Base-by-base conservation (phyloP, 2,329 filamentous ascomycete genomes). In the Ascochyta lentis region DNA sequence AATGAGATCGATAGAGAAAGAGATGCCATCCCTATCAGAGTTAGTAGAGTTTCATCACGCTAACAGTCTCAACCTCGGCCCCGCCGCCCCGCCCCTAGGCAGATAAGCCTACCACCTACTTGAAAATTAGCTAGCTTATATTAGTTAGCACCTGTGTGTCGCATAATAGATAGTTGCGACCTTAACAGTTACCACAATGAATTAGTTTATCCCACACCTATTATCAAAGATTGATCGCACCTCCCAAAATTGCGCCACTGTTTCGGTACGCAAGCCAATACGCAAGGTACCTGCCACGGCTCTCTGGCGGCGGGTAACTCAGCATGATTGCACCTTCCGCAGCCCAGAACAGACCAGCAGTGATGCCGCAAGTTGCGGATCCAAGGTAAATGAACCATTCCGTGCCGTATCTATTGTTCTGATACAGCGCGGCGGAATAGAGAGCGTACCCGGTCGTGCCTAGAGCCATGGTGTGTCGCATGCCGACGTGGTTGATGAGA, bases 371-470 rank as follows among this genome's bases (percentile, higher is more conserved):
- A 15, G 65, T 62, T 3, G 64, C 67, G 4, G 69, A 65, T 1
- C 66, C 68, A 19, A 69, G 48, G 31, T 66, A 68, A 12, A 66
- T 52, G 46, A 65, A 64, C 62, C 64, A 67, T 15, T 66, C 52
- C 1, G 46, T 66, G 9, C 69, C 68, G 38, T 69, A 70, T 1
- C 63, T 62, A 33, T 69, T 77, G 54, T 77, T 77, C 12, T 67
- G 60, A 52, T 78, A 77, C n/a, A 78, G 57, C 0, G 71, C 72
- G 0, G 75, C 75, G 1, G 72, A 72, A 52, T 76, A 78, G 2
- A 77, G 42, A 7, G 68, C 70, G 38, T 74, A 78, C 1, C 76
- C 75, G 0, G 68, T 52, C 0, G 73, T 69, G 3, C 76, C 75
- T 10, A 77, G 59, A 35, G 72, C 68, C 4, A 77, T 59, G 2